Evolutionary conservation across 2,329 filamentous ascomycete genomes (phyloP).

Genomic region (Curvularia sp.): DNA sequence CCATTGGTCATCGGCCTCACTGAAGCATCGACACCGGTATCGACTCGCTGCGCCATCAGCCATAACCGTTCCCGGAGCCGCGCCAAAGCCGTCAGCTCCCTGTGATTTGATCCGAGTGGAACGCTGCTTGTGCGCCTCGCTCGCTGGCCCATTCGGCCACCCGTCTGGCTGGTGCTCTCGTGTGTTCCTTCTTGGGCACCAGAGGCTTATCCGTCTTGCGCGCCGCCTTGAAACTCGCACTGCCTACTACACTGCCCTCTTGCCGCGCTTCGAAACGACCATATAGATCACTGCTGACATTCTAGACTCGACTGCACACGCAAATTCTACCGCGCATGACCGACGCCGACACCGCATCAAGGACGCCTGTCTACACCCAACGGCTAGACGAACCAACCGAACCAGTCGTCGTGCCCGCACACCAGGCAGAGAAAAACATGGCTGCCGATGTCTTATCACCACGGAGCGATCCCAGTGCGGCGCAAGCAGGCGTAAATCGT

Average conservation of each 20-base stretch:
- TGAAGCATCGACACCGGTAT: slow-evolving; percentile 35
- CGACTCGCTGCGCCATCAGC: slow-evolving; percentile 27
- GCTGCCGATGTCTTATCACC: slow-evolving; percentile 50
- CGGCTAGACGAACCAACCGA: slow-evolving; percentile 43
- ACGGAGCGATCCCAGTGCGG: slow-evolving; percentile 39
- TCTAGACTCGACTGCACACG: slow-evolving; percentile 18
- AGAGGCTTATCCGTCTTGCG: slow-evolving; percentile 8
- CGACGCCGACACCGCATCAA: slow-evolving; percentile 27
- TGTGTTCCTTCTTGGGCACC: slow-evolving; percentile 12
- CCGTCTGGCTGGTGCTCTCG: slow-evolving; percentile 19
- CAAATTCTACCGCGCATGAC: slow-evolving; percentile 45
- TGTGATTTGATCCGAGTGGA: slow-evolving; percentile 32
- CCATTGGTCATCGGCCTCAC: slow-evolving; percentile 38
- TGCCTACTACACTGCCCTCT: slow-evolving; percentile 19
- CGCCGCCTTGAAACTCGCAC: slow-evolving; percentile 11
- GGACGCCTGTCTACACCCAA: slow-evolving; percentile 34
- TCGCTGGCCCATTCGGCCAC: slow-evolving; percentile 29
- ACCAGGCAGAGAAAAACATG: slow-evolving; percentile 40
- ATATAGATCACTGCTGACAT: slow-evolving; percentile 31
- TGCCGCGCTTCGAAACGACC: slow-evolving; percentile 10
- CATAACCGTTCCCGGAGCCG: slow-evolving; percentile 29
- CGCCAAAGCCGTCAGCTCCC: slow-evolving; percentile 32
- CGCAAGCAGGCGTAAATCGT: slow-evolving; percentile 48
- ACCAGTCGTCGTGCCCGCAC: slow-evolving; percentile 37
- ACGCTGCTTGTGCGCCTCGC: slow-evolving; percentile 32